These are phyloP conservation scores for Globisporangium recalcitrans DNA, from an alignment of 352 stramenopile species.

Conservation along the genomic window DNA sequence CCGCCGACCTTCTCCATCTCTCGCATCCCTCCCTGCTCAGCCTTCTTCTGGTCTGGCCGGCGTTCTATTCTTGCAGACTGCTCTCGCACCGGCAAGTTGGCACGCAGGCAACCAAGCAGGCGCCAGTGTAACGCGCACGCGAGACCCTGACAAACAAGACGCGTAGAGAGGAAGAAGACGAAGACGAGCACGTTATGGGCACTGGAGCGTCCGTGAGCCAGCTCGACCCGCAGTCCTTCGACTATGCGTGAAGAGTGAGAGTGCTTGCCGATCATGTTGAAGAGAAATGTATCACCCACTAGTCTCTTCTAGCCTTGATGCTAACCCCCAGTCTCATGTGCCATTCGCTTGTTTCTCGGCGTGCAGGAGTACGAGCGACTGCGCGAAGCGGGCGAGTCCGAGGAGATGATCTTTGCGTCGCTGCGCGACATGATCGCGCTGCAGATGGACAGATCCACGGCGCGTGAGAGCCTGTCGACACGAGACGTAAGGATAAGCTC, in stretches of 20 bases:
- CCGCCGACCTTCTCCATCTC: no score
- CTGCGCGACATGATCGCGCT: slow-evolving; percentile 32
- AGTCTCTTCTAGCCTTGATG: not conserved
- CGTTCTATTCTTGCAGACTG: not conserved
- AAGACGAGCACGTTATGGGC: slow-evolving; percentile 2
- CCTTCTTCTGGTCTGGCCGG: not conserved
- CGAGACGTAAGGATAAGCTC: not conserved
- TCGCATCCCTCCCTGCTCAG: no score
- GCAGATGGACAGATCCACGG: slow-evolving; percentile 12
- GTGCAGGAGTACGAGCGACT: slow-evolving; percentile 33
- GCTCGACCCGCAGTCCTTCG: slow-evolving; percentile 9
- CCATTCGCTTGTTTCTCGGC: not conserved
- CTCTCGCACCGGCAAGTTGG: not conserved
- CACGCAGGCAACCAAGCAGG: no score
- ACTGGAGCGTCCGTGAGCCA: slow-evolving; percentile 11
- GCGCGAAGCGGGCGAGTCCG: slow-evolving; percentile 26
- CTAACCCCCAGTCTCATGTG: not conserved
- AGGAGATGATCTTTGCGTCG: slow-evolving; percentile 38
- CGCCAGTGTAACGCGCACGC: not conserved
- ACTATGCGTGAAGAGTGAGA: slow-evolving; percentile 8
- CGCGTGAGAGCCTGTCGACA: slow-evolving; percentile 2
- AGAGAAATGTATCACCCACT: not conserved
- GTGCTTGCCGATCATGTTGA: not conserved
- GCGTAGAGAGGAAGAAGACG: not conserved
- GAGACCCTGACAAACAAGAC: not conserved